A percentile compares a stretch with the other conserved stretches of the same genome.
Conservation (phyloP, 2,329 filamentous ascomycete species). For the Grosmannia huntii region DNA sequence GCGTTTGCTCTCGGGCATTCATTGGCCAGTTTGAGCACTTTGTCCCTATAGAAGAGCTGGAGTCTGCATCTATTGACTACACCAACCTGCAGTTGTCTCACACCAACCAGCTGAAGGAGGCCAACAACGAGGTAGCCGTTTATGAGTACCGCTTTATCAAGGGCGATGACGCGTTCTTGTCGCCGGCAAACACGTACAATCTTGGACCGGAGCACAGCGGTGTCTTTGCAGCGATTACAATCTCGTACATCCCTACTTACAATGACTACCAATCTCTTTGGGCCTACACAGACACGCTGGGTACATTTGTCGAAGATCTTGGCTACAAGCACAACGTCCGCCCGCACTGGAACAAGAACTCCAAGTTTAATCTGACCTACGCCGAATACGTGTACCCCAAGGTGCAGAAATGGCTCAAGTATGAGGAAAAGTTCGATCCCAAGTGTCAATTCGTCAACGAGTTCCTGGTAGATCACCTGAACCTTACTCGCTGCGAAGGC, state of each 20-base stretch:
- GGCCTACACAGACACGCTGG: background rate
- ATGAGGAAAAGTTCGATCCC: background rate
- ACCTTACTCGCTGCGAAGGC: background rate
- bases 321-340: background rate
- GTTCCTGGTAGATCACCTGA: background rate
- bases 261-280: background rate
- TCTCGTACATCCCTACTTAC: background rate
- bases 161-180: constrained; percentile 1
- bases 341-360: constrained; percentile 1
- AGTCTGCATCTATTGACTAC: background rate
- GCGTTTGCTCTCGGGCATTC: background rate
- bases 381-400: background rate
- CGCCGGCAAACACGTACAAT: background rate
- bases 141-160: background rate
- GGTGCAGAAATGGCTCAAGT: background rate
- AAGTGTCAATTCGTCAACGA: background rate
- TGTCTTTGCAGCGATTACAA: background rate
- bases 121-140: background rate
- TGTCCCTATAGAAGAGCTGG: background rate
- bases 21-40: constrained; percentile 1
- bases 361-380: background rate
- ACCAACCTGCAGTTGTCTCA: background rate
- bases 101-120: background rate
- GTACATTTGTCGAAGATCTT: background rate
- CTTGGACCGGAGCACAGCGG: background rate